Evolutionary conservation across 1,139 yeast genomes (phyloP).

Genomic region (Saccharomyces hybrid): DNA sequence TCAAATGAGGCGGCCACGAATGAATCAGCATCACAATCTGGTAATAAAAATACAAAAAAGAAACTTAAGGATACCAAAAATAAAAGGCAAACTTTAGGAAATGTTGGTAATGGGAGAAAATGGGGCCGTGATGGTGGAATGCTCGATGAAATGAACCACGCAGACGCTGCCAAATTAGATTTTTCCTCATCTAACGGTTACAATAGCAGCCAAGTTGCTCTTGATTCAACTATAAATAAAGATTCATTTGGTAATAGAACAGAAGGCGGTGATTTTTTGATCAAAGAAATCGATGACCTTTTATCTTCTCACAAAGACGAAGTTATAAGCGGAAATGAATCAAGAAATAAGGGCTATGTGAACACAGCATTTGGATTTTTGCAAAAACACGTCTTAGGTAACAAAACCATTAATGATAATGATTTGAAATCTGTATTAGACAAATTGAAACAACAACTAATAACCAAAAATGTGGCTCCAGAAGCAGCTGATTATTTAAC

Average conservation of each 20-base stretch:
- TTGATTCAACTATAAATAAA: slow-evolving; percentile 32
- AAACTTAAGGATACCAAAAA: slow-evolving; percentile 10
- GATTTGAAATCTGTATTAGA: slow-evolving; percentile 51
- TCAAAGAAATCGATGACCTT: slow-evolving; percentile 30
- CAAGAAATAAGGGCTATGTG: slow-evolving; percentile 20
- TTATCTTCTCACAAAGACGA: slow-evolving; percentile 24
- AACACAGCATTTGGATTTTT: slow-evolving; percentile 47
- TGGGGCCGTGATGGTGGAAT: slow-evolving; percentile 43
- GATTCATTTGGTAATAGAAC: slow-evolving; percentile 40
- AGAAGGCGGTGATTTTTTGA: slow-evolving; percentile 28
- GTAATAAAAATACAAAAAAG: slow-evolving; percentile 5
- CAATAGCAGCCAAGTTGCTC: slow-evolving; percentile 16
- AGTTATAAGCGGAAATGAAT: slow-evolving; percentile 32
- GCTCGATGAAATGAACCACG: slow-evolving; percentile 36
- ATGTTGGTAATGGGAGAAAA: slow-evolving; percentile 31
- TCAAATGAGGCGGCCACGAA: slow-evolving; percentile 2
- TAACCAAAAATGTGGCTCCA: slow-evolving; percentile 45
- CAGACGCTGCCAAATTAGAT: slow-evolving; percentile 37
- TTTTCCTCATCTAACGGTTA: slow-evolving; percentile 36
- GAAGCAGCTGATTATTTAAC: slow-evolving; percentile 53
- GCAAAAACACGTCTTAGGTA: slow-evolving; percentile 48
- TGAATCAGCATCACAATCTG: slow-evolving; percentile 5
- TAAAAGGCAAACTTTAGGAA: slow-evolving; percentile 6
- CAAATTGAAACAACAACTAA: slow-evolving; percentile 46
- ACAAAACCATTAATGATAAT: slow-evolving; percentile 46